Evolutionary conservation across 495 filamentous ascomycete species (phyloP).

Genomic region (Ramalina intermedia): DNA sequence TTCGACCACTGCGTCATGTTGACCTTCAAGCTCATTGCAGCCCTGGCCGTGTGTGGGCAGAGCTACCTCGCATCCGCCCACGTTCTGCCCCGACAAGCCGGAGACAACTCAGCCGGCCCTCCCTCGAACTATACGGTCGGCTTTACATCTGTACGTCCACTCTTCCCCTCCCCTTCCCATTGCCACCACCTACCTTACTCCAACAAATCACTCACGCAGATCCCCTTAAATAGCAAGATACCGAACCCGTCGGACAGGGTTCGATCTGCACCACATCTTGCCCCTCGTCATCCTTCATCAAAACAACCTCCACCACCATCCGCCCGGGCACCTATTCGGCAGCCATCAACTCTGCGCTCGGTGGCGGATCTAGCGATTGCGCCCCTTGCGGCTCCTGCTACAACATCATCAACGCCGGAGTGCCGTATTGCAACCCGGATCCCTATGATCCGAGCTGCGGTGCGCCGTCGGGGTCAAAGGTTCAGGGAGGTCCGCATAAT

Average conservation of each 20-base stretch:
- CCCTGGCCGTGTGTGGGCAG: neutral
- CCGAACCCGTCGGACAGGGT: conserved; percentile 3
- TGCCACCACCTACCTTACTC: neutral
- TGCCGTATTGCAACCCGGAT: conserved; percentile 6
- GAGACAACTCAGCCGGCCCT: neutral
- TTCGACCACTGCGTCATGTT: too few relatives aligned
- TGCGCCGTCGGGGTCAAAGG: neutral
- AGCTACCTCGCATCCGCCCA: neutral
- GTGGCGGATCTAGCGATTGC: conserved; percentile 6
- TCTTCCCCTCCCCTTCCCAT: neutral
- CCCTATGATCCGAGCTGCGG: conserved; percentile 1
- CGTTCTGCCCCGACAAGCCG: neutral
- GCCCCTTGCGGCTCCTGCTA: conserved; percentile 9
- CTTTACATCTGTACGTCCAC: conserved; percentile 4
- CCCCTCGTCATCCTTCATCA: neutral
- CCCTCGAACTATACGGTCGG: neutral
- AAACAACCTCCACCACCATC: neutral
- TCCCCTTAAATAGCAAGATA: conserved; percentile 6
- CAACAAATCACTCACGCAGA: neutral
- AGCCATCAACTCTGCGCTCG: conserved; percentile 1
- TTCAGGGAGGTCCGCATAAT: conserved; percentile 1
- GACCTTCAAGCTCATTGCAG: neutral
- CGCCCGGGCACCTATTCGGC: conserved; percentile 6
- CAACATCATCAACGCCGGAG: conserved; percentile 6
- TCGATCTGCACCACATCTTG: conserved; percentile 9